Evolutionary conservation across 2,329 filamentous ascomycete genomes (phyloP).

Genomic region (Aspergillus glaucus): DNA sequence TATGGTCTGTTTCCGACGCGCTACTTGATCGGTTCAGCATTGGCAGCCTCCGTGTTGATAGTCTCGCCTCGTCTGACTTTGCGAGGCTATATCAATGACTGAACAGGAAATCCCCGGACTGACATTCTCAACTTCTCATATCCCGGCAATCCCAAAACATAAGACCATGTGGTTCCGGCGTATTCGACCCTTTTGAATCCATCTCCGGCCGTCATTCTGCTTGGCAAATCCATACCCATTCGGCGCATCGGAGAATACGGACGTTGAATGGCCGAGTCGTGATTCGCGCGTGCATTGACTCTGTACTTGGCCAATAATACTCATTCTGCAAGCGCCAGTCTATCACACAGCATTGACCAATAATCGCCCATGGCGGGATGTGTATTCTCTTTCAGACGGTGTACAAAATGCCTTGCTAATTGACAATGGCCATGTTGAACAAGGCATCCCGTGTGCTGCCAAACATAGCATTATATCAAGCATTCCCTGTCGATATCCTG

Average conservation of each 20-base stretch:
- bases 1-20: background rate
- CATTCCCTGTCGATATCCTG: too few relatives aligned
- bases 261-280: slow-evolving; percentile 1
- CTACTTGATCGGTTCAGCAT: background rate
- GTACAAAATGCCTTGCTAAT: too few relatives aligned
- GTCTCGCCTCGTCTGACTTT: too few relatives aligned
- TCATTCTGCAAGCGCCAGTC: slow-evolving; percentile 25
- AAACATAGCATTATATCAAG: too few relatives aligned
- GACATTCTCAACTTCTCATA: slow-evolving; percentile 7
- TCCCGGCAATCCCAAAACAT: slow-evolving; percentile 5
- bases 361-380: background rate
- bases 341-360: slow-evolving; percentile 15
- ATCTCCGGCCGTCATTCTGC: background rate
- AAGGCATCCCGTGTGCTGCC: too few relatives aligned
- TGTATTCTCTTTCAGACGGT: background rate
- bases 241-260: background rate
- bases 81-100: background rate
- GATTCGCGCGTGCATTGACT: slow-evolving; percentile 9
- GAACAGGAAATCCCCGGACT: background rate
- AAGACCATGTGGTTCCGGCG: slow-evolving; percentile 13
- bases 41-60: background rate
- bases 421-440: too few relatives aligned
- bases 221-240: background rate
- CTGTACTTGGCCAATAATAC: slow-evolving; percentile 16
- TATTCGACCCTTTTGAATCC: background rate